These are phyloP conservation scores for Cercospora citrullina DNA, from an alignment of 2,329 filamentous ascomycete species.

Conservation along the genomic window DNA sequence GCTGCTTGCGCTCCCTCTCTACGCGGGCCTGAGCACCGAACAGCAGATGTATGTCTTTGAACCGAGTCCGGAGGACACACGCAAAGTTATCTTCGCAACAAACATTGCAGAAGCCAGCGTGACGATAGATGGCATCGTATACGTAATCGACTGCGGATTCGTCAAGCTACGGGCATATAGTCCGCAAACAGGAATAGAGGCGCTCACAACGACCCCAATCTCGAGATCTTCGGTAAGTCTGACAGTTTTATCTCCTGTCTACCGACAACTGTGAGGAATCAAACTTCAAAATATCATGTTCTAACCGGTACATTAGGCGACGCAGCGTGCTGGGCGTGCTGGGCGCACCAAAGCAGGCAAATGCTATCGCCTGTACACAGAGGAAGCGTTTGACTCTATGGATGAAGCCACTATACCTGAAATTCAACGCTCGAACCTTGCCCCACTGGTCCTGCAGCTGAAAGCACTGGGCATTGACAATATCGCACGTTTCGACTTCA, in stretches of 20 bases:
- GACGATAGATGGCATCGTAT: conserved; percentile 88
- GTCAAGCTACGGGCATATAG: conserved; percentile 88
- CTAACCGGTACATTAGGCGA: conserved; percentile 34
- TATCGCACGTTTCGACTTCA: conserved; percentile 83
- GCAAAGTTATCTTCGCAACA: conserved; percentile 90
- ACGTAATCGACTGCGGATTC: conserved; percentile 86
- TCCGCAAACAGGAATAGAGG: conserved; percentile 81
- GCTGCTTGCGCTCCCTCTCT: conserved; percentile 75
- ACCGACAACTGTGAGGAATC: background rate
- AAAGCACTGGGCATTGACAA: conserved; percentile 97
- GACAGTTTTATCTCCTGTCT: background rate
- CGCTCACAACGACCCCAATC: conserved; percentile 74
- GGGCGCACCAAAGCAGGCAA: conserved; percentile 88
- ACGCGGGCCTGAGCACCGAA: conserved; percentile 83
- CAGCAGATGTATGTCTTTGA: conserved; percentile 97
- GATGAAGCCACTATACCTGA: conserved; percentile 78
- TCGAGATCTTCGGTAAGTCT: conserved; percentile 79
- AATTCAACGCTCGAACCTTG: conserved; percentile 88
- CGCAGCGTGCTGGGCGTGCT: conserved; percentile 84
- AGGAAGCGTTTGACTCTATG: conserved; percentile 66
- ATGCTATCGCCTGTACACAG: conserved; percentile 89
- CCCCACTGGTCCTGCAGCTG: conserved; percentile 82
- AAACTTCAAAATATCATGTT: background rate
- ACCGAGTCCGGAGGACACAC: conserved; percentile 72
- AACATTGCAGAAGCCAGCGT: conserved; percentile 97